Evolutionary conservation across 805 yeast species (phyloP), one percentile per base, ranked within the genome.

Genomic region (Barnettozyma populi): DNA sequence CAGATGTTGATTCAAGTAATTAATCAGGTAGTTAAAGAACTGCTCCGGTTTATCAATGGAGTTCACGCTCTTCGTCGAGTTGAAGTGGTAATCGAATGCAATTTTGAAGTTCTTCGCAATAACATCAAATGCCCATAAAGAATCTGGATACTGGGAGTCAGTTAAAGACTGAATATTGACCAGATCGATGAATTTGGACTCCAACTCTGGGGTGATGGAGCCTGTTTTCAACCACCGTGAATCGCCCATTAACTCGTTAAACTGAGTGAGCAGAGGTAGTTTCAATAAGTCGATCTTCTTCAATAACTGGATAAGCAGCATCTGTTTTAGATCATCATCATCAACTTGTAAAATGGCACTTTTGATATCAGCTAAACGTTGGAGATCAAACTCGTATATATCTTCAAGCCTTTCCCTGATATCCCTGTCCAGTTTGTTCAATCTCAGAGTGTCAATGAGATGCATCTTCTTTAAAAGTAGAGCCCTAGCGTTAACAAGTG

Each of bases 51-150:
- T 72, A 36, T 70, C 74, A 46, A 72, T 62, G 49, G 71, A 69
- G 57, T 68, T 75, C 2, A 78, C 74, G 3, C 71, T 74, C 46
- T 60, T 69, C 36, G 65, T 59, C 5, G 66, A 60, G 47, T 72
- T 71, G 63, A 80, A 80, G 57, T 80, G 85, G 60, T 72, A 80
- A 36, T 75, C 68, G 57, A 80, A 80, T 44, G 83, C 68, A 7
- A 69, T 57, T 14, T 64, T 59, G 51, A 79, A 71, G 35, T 77
- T 77, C 24, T 69, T 63, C 1, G 80, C 61, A 8, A 79, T 57
- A 0, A 68, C 55, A 32, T 72, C 73, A 19, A 78, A 62, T 1
- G 77, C 81, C 81, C 82, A 78, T 68, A 77, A 67, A 0, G 75
- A 55, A 1, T 64, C 61, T 0, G 78, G 79, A 51, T 74, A 54